Conservation (phyloP, 2,329 filamentous ascomycete genomes). For the Thielaviopsis populi region DNA sequence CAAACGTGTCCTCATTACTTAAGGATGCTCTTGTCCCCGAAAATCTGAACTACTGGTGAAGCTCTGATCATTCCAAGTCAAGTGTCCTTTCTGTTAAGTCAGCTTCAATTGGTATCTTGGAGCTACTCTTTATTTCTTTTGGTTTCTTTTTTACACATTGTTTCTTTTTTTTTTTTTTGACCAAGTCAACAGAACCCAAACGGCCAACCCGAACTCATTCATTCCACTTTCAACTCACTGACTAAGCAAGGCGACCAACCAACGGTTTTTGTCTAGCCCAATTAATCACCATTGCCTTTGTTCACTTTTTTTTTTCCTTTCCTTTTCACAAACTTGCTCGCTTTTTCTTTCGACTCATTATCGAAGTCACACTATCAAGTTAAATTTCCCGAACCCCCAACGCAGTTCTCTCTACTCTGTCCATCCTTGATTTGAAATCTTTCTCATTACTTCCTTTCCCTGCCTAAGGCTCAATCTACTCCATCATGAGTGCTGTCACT, state of each 20-base stretch:
- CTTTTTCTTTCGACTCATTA: not conserved
- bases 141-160: not conserved
- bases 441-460: slow-evolving; percentile 1
- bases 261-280: not conserved
- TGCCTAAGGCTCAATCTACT: not conserved
- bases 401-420: too few relatives aligned
- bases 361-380: not conserved
- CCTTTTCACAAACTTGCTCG: not conserved
- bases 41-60: not conserved
- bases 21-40: slow-evolving; percentile 15
- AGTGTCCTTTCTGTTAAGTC: slow-evolving; percentile 13
- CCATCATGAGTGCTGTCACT: slow-evolving; percentile 20
- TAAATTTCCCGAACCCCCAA: not conserved
- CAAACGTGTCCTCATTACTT: slow-evolving; percentile 18
- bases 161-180: not conserved
- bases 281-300: not conserved
- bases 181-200: not conserved
- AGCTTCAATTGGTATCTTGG: not conserved
- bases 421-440: not conserved
- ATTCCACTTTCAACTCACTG: slow-evolving; percentile 5
- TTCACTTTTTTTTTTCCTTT: not conserved
- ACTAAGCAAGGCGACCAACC: slow-evolving; percentile 13
- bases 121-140: not conserved
- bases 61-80: slow-evolving; percentile 13
- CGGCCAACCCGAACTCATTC: not conserved